A percentile compares a stretch with the other conserved stretches of the same genome.
Evolutionary conservation across 192 early-diverging fungal genomes (phyloP).

Genomic region (Phlyctochytrium bullatum): DNA sequence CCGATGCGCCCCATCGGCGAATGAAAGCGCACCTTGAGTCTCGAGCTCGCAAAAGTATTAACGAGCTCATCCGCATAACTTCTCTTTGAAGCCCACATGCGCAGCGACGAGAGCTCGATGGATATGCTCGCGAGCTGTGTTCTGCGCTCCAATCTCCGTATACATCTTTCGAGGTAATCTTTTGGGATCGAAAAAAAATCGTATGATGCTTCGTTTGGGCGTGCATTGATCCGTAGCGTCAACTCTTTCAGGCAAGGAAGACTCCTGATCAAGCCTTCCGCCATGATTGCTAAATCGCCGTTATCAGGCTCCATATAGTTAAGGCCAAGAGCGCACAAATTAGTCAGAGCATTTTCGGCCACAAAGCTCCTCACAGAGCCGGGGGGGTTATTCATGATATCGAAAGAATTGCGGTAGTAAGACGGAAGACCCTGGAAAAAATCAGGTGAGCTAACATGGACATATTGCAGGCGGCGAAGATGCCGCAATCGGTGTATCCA

Average conservation of each 20-base stretch:
- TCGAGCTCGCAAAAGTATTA: constrained; percentile 7
- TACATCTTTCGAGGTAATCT: constrained; percentile 22
- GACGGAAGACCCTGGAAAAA: constrained; percentile 31
- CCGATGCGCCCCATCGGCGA: constrained; percentile 2
- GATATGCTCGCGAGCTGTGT: constrained; percentile 2
- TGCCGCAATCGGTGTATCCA: not conserved
- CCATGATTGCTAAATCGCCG: constrained; percentile 32
- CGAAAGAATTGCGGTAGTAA: constrained; percentile 9
- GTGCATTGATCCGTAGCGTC: constrained; percentile 23
- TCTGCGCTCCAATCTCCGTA: constrained; percentile 22
- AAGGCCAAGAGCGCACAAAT: constrained; percentile 17
- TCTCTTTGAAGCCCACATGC: constrained; percentile 23
- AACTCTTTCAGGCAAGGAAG: constrained; percentile 23
- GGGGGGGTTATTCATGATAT: not conserved
- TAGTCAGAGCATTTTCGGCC: constrained; percentile 1
- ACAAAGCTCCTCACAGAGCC: not conserved
- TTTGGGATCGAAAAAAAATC: constrained; percentile 29
- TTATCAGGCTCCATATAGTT: constrained; percentile 32
- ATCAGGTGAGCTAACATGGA: constrained; percentile 31
- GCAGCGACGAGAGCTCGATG: constrained; percentile 10
- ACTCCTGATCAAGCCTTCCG: constrained; percentile 36
- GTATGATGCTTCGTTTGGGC: constrained; percentile 24
- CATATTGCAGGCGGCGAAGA: constrained; percentile 23
- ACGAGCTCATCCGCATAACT: constrained; percentile 26
- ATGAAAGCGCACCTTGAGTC: constrained; percentile 13